Percentiles rank a stretch among this genome's conserved stretches.
These are phyloP conservation scores for Penicillium paxilli DNA, from an alignment of 495 filamentous ascomycete genomes.

Conservation along the genomic window DNA sequence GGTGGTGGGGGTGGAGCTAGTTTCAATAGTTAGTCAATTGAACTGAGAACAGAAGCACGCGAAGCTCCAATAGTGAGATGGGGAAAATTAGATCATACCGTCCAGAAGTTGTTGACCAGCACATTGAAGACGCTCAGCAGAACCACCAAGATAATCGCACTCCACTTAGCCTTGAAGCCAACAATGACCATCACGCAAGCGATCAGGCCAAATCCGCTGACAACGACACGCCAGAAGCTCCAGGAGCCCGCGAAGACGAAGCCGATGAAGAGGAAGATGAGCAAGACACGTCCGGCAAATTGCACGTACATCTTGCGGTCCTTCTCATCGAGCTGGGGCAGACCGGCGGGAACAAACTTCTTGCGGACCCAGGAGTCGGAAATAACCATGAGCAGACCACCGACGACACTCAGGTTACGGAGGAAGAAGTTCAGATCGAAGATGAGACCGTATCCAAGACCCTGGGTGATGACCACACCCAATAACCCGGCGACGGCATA, in stretches of 20 bases:
- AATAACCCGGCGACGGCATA: constrained; percentile 89
- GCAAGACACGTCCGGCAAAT: constrained; percentile 89
- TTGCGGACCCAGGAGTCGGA: constrained; percentile 98
- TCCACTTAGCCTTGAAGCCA: constrained; percentile 99
- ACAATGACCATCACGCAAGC: constrained; percentile 99
- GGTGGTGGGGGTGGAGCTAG: constrained; percentile 95
- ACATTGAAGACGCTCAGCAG: constrained; percentile 96
- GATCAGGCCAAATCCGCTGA: constrained; percentile 78
- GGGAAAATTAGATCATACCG: constrained; percentile 60
- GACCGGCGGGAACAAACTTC: constrained; percentile 91
- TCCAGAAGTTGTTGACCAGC: constrained; percentile 99
- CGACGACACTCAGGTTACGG: constrained; percentile 95
- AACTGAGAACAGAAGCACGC: constrained; percentile 1
- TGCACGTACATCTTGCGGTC: constrained; percentile 99
- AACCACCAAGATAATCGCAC: constrained; percentile 88
- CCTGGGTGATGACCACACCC: constrained; percentile 91
- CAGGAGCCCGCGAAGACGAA: constrained; percentile 95
- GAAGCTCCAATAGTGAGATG: neutral
- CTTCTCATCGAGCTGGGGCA: constrained; percentile 95
- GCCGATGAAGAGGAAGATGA: constrained; percentile 95
- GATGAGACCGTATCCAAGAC: constrained; percentile 94
- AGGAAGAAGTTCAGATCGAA: constrained; percentile 99
- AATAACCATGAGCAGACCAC: constrained; percentile 94
- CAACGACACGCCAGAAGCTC: constrained; percentile 80
- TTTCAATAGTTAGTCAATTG: constrained; percentile 23